phyloP scores from a whole-genome alignment of 2,329 filamentous ascomycete genomes.

The Fusarium metavorans region DNA sequence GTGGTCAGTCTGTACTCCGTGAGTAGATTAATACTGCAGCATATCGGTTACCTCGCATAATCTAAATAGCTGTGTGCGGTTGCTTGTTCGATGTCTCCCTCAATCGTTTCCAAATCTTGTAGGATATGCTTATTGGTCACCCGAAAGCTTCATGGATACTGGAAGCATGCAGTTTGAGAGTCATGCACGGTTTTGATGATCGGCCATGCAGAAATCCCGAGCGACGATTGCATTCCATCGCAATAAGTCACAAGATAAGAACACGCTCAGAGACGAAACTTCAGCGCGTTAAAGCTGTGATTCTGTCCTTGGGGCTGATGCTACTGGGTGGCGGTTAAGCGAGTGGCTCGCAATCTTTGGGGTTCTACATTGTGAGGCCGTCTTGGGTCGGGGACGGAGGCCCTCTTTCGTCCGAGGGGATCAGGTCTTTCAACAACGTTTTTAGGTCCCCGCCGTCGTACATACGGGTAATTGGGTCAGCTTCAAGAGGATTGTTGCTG shows the following conservation, averaged over 20 bases:
- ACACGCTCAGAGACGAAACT: neutral
- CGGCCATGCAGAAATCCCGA: neutral
- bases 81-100: too few relatives aligned
- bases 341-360: accelerated
- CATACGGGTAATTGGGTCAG: accelerated
- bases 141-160: neutral
- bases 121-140: neutral
- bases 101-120: neutral
- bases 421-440: accelerated
- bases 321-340: neutral
- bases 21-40: neutral
- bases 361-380: neutral
- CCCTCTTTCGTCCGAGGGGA: neutral
- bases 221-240: neutral
- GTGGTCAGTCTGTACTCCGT: neutral
- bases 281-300: neutral
- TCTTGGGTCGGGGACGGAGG: neutral
- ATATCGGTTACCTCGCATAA: neutral
- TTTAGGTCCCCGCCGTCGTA: accelerated
- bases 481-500: neutral
- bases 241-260: neutral
- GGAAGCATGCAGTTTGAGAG: neutral
- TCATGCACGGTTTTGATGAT: neutral
- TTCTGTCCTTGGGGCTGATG: neutral
- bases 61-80: neutral